phyloP scores from a whole-genome alignment of 164 flowering plant genomes.

The Umbilicus rupestris region DNA sequence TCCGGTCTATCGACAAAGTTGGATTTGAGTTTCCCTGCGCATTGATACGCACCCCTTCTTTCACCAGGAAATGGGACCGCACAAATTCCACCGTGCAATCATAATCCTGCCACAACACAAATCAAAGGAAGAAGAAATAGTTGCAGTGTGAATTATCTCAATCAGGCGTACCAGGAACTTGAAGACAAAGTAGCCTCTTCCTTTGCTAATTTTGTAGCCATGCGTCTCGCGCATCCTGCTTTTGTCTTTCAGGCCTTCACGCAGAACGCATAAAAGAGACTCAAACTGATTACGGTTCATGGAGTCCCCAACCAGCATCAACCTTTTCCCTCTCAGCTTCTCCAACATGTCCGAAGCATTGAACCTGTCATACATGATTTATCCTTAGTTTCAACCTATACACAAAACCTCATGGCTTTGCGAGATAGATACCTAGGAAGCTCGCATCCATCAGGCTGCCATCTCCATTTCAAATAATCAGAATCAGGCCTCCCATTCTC shows the following conservation, averaged over 20 bases:
- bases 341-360: conserved; percentile 79
- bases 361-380: conserved; percentile 40
- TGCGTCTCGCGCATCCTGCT: conserved; percentile 71
- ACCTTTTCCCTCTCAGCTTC: conserved; percentile 75
- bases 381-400: background rate
- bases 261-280: conserved; percentile 77
- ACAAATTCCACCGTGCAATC: conserved; percentile 76
- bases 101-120: conserved; percentile 47
- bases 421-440: conserved; percentile 90
- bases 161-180: conserved; percentile 50
- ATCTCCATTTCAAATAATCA: conserved; percentile 66
- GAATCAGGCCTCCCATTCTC: conserved; percentile 61
- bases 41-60: conserved; percentile 65
- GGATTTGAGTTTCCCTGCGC: conserved; percentile 70
- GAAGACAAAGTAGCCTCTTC: conserved; percentile 77
- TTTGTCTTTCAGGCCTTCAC: conserved; percentile 60
- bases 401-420: too few relatives aligned
- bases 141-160: too few relatives aligned
- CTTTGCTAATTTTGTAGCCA: conserved; percentile 81
- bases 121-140: too few relatives aligned
- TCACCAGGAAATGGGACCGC: conserved; percentile 88
- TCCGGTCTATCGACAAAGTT: conserved; percentile 64
- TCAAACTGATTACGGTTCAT: conserved; percentile 96
- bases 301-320: conserved; percentile 92
- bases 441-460: conserved; percentile 80